phyloP scores from a whole-genome alignment of 345 rosid species.

The Salix purpurea region DNA sequence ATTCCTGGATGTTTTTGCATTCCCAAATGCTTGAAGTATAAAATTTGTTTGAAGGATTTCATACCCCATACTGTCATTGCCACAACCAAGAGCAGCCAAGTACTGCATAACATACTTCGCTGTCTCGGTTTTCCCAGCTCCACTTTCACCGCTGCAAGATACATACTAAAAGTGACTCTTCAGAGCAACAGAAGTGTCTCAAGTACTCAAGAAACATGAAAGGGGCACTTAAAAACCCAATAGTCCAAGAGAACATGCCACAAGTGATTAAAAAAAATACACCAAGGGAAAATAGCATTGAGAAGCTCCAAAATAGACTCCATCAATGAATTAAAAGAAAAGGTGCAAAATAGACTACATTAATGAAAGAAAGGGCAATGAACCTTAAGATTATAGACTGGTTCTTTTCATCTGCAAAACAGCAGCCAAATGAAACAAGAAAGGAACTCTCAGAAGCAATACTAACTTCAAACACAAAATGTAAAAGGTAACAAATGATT shows the following conservation, averaged over 20 bases:
- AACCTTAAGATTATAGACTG: conserved; percentile 97
- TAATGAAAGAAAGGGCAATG: conserved; percentile 14
- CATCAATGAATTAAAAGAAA: not conserved
- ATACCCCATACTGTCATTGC: conserved; percentile 60
- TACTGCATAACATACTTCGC: conserved; percentile 88
- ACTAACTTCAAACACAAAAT: conserved; percentile 13
- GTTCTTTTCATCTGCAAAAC: conserved; percentile 65
- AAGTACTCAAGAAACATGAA: not conserved
- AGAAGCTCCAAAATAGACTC: not conserved
- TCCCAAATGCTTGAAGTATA: conserved; percentile 97
- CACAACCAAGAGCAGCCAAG: conserved; percentile 84
- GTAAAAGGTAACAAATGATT: conserved; percentile 8
- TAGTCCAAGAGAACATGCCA: not conserved
- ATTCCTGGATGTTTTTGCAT: conserved; percentile 90
- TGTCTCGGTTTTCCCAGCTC: conserved; percentile 98
- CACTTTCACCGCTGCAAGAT: conserved; percentile 88
- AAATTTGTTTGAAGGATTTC: conserved; percentile 60
- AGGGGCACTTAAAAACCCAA: conserved; percentile 1
- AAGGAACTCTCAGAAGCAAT: conserved; percentile 9
- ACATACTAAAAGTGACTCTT: conserved; percentile 5
- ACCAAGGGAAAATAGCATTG: not conserved
- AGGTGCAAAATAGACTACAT: not conserved
- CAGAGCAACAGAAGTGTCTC: not conserved
- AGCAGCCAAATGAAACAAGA: conserved; percentile 12
- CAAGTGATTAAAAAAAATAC: not conserved